Evolutionary conservation across 2,329 filamentous ascomycete species (phyloP).

Genomic region (Clonostachys rhizophaga): DNA sequence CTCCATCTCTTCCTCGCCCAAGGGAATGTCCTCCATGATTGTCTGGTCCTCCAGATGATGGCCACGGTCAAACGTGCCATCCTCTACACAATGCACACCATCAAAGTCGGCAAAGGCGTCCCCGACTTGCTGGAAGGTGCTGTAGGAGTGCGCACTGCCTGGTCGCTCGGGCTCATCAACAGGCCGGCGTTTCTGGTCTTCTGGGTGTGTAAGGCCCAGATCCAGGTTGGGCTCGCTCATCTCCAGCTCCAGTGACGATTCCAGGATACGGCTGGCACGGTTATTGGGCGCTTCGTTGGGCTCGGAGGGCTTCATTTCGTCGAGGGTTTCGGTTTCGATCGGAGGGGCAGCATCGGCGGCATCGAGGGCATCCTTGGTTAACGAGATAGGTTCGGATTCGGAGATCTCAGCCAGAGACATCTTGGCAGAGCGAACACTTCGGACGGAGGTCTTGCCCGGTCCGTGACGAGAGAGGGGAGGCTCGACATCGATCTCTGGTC

Average conservation of each 20-base stretch:
- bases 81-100: slow-evolving; percentile 66
- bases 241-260: no score
- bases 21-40: neutral
- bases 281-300: slow-evolving; percentile 10
- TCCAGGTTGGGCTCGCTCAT: no score
- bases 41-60: neutral
- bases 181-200: no score
- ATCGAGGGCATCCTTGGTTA: slow-evolving; percentile 48
- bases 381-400: slow-evolving; percentile 47
- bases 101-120: slow-evolving; percentile 77
- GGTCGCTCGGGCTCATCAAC: no score
- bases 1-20: neutral
- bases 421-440: slow-evolving; percentile 44
- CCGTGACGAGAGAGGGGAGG: slow-evolving; percentile 43
- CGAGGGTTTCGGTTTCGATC: slow-evolving; percentile 29
- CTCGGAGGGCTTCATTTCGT: slow-evolving; percentile 27
- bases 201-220: no score
- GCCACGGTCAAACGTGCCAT: neutral
- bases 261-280: slow-evolving; percentile 12
- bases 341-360: slow-evolving; percentile 41
- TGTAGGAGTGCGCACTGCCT: slow-evolving; percentile 9
- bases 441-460: slow-evolving; percentile 47
- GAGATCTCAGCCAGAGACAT: slow-evolving; percentile 51
- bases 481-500: slow-evolving; percentile 34
- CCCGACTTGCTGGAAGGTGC: slow-evolving; percentile 62